phyloP scores from a whole-genome alignment of 2,329 filamentous ascomycete species.

The Colletotrichum eleusines region DNA sequence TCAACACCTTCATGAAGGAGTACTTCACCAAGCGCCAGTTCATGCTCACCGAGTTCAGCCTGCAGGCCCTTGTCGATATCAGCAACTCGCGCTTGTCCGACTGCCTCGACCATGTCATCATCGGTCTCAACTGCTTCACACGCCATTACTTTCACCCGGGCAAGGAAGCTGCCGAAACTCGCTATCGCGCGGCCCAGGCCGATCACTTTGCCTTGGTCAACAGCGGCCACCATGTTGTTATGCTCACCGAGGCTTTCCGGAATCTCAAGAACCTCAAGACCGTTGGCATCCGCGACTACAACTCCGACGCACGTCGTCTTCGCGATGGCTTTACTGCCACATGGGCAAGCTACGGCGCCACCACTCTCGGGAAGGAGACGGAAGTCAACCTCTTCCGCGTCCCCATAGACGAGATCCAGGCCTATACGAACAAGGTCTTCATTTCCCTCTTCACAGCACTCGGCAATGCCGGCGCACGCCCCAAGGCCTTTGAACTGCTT shows the following conservation, averaged over 20 bases:
- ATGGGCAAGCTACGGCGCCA: conserved; percentile 69
- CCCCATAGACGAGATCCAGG: neutral
- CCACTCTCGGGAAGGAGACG: conserved; percentile 53
- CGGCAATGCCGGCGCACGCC: conserved; percentile 52
- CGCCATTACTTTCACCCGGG: conserved; percentile 29
- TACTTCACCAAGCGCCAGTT: conserved; percentile 77
- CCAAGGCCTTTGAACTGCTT: conserved; percentile 62
- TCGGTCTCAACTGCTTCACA: conserved; percentile 56
- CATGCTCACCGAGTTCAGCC: conserved; percentile 69
- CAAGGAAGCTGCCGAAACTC: conserved; percentile 33
- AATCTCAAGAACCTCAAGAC: conserved; percentile 67
- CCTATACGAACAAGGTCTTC: conserved; percentile 54
- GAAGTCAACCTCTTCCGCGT: conserved; percentile 44
- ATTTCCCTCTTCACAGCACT: conserved; percentile 57
- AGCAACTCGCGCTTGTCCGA: conserved; percentile 59
- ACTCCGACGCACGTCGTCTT: conserved; percentile 56
- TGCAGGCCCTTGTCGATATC: conserved; percentile 66
- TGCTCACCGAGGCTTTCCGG: conserved; percentile 68
- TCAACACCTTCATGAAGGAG: conserved; percentile 67
- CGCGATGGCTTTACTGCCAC: conserved; percentile 58
- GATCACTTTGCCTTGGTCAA: conserved; percentile 50
- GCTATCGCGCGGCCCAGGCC: conserved; percentile 43
- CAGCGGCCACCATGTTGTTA: conserved; percentile 61
- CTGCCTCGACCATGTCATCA: conserved; percentile 61
- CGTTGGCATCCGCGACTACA: conserved; percentile 71